Base-by-base conservation (phyloP, 164 flowering plant genomes). In the Warburgia ugandensis region DNA sequence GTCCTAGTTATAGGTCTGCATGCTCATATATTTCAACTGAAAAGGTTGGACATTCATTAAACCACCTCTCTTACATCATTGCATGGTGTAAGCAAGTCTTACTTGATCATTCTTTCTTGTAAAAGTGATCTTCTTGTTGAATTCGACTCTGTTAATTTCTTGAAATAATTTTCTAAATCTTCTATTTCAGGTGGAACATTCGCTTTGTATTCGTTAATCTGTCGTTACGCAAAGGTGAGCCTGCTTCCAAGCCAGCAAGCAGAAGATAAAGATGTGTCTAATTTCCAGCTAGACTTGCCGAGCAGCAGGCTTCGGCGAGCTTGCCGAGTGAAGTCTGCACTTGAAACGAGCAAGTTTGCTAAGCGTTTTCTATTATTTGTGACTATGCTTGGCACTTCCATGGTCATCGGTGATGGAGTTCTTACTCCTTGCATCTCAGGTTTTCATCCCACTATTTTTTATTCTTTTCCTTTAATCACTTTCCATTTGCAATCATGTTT, bases 361-460 rank as follows among this genome's bases (percentile, higher is more conserved):
- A 59, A 59, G 61, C 47, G 40, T 14, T 30, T 55, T 17, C 52
- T 68, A 6, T 40, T 68, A 39, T 46, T 63, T 7, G 40, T 51
- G 4, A 62, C 72, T 26, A 68, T 68, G 54, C 65, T 68, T 2
- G 72, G 72, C 6, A 59, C 68, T 29, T 63, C 67, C 16, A 63
- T 68, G 64, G 68, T 63, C 16, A 59, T 68, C 7, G 72, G 72
- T 2, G 72, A 68, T 35, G 72, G 72, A 0, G 38, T 68, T 29
- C 54, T 68, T 37, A 68, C 64, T 3, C 72, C 72, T 45, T 68
- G 72, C 52, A 68, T 68, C 12, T 68, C 71, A 49, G 71, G 71
- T 67, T 12, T 13, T 11, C 2, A 27, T 16, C 3, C 20, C 6
- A 27, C 7, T 10, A 13, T 31, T 0, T 11, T 0, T 35, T 28